Evolutionary conservation across 2,329 filamentous ascomycete genomes (phyloP), one percentile per base, ranked within the genome.

Genomic region (Endoconidiophora polonica): DNA sequence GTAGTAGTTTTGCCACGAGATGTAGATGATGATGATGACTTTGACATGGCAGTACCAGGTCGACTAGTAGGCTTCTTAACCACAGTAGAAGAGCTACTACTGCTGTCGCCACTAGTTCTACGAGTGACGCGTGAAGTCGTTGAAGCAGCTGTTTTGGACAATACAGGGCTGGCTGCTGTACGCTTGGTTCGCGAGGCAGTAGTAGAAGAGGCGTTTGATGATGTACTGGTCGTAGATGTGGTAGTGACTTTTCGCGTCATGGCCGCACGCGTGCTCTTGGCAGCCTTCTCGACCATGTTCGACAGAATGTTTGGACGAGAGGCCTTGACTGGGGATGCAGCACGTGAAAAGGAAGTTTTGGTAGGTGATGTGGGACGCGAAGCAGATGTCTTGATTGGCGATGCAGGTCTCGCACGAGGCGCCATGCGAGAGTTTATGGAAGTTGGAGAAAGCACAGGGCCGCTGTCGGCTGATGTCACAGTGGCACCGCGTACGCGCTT

Each of bases 381-480:
- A 23, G 24, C 45, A 3, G 48, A 50, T 4, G 41, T 36, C 36
- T 9, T 68, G 62, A 22, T 51, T 40, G 52, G 54, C 26, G 51
- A 52, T 16, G 37, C 42, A 24, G 47, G 54, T 45, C 40, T 51
- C 22, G 26, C 48, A 12, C 52, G 48, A n/a, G 75, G 75, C 20
- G 75, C 67, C 14, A 83, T 72, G 47, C 84, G 78, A 4, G 83
- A 83, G 60, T 94, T 94, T 52, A 82, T 81, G 0, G 85, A 88
- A 48, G 84, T 82, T 2, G 86, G 86, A 1, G 87, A 94, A 2
- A 94, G 70, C 37, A 93, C 74, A 62, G 82, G 72, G 46, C 71
- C 66, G 54, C 75, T 63, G 56, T 68, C 58, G 55, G 69, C 58
- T 57, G 64, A 59, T 56, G 65, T 58, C 54, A 63, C 55, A 3